These are phyloP conservation scores for Fagus crenata DNA, from an alignment of 306 rosid species.

Conservation along the genomic window DNA sequence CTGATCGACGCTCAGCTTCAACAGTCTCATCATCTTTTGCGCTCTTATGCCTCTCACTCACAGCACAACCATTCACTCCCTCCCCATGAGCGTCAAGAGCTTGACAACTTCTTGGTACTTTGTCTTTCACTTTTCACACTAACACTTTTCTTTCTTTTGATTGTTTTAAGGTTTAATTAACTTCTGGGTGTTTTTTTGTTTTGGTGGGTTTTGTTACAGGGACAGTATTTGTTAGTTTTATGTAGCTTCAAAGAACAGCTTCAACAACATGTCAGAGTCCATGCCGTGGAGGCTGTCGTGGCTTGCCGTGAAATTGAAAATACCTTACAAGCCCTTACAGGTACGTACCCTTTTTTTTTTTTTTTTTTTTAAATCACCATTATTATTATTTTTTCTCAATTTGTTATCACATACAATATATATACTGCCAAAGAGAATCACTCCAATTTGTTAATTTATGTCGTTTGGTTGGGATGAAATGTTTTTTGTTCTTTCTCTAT, in stretches of 20 bases:
- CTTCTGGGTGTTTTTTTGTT: too few species aligned
- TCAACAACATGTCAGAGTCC: constrained; percentile 94
- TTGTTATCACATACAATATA: background rate
- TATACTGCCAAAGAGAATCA: background rate
- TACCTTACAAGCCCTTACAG: constrained; percentile 89
- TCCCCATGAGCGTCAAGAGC: constrained; percentile 86
- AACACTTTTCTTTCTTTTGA: background rate
- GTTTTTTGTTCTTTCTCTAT: background rate
- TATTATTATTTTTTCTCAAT: background rate
- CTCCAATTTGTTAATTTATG: background rate
- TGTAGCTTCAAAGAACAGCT: constrained; percentile 93
- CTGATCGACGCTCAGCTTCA: constrained; percentile 89
- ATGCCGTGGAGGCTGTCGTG: constrained; percentile 98
- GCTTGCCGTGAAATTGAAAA: constrained; percentile 99
- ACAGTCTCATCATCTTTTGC: constrained; percentile 75
- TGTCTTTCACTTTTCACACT: background rate
- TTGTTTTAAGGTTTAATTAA: background rate
- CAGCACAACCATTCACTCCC: constrained; percentile 64
- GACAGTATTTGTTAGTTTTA: constrained; percentile 76
- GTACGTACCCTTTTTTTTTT: constrained; percentile 24
- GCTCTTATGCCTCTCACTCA: constrained; percentile 69
- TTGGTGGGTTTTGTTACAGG: constrained; percentile 41
- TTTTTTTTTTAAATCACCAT: background rate
- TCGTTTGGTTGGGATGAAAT: background rate
- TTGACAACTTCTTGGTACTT: constrained; percentile 76